A percentile compares a stretch with the other conserved stretches of the same genome.
phyloP scores from a whole-genome alignment of 495 filamentous ascomycete genomes.

The Pseudoneurospora amorphoporcata region DNA sequence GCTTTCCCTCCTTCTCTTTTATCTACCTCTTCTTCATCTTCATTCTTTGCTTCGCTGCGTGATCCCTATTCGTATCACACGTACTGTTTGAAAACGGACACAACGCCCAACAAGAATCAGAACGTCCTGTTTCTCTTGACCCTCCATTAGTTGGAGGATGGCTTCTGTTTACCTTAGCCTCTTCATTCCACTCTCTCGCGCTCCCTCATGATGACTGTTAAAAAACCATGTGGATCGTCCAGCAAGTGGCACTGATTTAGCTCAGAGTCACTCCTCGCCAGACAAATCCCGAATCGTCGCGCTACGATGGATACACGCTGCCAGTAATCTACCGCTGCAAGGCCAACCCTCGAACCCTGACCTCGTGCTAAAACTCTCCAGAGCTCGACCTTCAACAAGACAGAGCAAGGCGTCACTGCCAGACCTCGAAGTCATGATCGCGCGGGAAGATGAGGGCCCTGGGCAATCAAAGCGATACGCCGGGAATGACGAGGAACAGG shows the following conservation, averaged over 20 bases:
- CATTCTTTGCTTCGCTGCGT: background rate
- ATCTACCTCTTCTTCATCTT: no score
- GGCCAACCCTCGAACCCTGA: background rate
- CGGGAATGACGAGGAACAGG: background rate
- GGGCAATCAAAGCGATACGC: background rate
- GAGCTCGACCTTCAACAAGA: background rate
- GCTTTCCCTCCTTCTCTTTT: background rate
- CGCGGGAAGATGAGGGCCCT: accelerated
- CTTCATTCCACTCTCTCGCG: background rate
- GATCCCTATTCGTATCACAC: background rate
- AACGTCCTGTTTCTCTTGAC: background rate
- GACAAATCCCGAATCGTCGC: background rate
- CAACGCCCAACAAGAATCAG: background rate
- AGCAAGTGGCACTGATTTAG: background rate
- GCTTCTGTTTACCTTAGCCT: background rate
- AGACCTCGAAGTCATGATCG: no score
- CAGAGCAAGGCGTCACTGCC: background rate
- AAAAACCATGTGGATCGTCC: background rate
- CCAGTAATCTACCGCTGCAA: background rate
- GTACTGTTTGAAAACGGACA: background rate
- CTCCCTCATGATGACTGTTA: background rate
- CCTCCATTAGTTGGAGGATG: background rate
- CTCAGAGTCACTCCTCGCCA: background rate
- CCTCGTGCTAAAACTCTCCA: background rate
- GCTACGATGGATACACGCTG: background rate